Conservation (phyloP, 192 early-diverging fungal species). For the Geranomyces michiganensis region DNA sequence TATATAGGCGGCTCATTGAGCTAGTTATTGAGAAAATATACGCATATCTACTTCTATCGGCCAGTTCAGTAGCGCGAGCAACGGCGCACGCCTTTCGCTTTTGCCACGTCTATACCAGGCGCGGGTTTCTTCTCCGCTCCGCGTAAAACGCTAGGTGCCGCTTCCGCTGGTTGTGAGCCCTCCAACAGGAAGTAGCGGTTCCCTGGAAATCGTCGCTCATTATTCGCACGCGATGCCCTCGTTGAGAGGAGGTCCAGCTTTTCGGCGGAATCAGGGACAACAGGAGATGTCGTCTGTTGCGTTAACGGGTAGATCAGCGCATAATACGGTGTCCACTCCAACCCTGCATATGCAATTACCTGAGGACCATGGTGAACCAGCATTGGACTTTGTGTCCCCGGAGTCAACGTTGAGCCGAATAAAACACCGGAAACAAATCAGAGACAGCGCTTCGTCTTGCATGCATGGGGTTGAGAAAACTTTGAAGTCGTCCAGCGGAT, state of each 20-base stretch:
- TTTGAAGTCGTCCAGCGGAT: neutral
- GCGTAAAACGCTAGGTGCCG: too few relatives aligned
- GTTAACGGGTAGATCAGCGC: neutral
- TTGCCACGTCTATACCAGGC: too few relatives aligned
- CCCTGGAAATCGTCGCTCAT: too few relatives aligned
- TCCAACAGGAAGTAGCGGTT: too few relatives aligned
- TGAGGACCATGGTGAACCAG: neutral
- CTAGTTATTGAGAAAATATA: too few relatives aligned
- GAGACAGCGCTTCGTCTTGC: neutral
- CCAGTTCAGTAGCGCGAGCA: too few relatives aligned
- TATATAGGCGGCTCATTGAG: too few relatives aligned
- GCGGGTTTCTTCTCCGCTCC: too few relatives aligned
- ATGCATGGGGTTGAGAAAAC: neutral
- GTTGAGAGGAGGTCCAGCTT: neutral
- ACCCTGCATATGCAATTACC: neutral
- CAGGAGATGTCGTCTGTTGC: neutral
- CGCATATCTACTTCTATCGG: too few relatives aligned
- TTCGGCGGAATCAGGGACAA: slow-evolving; percentile 1
- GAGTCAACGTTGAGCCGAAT: neutral
- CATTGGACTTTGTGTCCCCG: neutral
- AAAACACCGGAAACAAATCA: slow-evolving; percentile 3
- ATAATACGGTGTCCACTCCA: neutral
- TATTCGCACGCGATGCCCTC: slow-evolving; percentile 8
- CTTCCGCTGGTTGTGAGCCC: too few relatives aligned
- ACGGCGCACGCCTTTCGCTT: too few relatives aligned